Evolutionary conservation across 768 basidiomycete species (phyloP).

Genomic region (Rhizopogon vesiculosus): DNA sequence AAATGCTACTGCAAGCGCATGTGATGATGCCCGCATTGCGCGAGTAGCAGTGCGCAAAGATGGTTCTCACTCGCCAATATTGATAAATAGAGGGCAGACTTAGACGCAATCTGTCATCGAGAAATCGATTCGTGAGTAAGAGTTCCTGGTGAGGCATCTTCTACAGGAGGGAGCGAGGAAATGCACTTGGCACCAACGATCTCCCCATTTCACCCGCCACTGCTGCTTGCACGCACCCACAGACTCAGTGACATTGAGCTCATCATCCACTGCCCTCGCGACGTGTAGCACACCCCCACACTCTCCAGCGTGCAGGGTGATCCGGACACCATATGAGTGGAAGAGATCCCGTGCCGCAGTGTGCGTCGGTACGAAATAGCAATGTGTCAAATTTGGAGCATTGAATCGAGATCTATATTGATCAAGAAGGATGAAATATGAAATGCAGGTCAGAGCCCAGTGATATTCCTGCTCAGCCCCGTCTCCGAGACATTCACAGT

Average conservation of each 20-base stretch:
- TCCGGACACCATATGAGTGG: conserved; percentile 49
- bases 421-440: neutral
- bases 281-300: conserved; percentile 60
- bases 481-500: too few relatives aligned
- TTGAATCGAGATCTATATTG: conserved; percentile 47
- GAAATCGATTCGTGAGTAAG: neutral
- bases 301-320: conserved; percentile 61
- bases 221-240: conserved; percentile 45
- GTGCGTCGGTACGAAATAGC: conserved; percentile 59
- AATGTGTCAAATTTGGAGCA: conserved; percentile 58
- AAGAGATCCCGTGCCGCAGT: conserved; percentile 39
- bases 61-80: conserved; percentile 64
- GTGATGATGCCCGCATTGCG: conserved; percentile 54
- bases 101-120: conserved; percentile 35
- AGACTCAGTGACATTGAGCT: conserved; percentile 25
- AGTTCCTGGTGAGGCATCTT: neutral
- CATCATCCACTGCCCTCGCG: conserved; percentile 23
- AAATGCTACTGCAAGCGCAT: conserved; percentile 58
- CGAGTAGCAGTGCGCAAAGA: conserved; percentile 65
- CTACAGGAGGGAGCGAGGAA: neutral
- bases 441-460: too few relatives aligned
- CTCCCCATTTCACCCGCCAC: conserved; percentile 33
- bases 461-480: too few relatives aligned
- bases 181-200: conserved; percentile 60
- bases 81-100: conserved; percentile 53